phyloP scores from a whole-genome alignment of 2,329 filamentous ascomycete genomes.

The Beauveria brongniartii region DNA sequence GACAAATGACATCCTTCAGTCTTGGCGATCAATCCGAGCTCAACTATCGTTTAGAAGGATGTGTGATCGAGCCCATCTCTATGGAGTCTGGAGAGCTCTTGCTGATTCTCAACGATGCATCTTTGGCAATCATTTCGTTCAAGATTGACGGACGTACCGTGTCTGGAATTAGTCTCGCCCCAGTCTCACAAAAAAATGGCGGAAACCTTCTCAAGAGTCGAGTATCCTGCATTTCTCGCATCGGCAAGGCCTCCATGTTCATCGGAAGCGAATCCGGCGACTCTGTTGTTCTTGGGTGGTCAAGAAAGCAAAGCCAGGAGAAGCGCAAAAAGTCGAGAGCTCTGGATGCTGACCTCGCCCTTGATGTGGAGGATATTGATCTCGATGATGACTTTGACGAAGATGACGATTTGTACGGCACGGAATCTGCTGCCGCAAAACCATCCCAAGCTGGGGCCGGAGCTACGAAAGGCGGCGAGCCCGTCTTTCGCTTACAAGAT shows the following conservation, averaged over 20 bases:
- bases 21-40: conserved; percentile 81
- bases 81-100: conserved; percentile 74
- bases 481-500: conserved; percentile 72
- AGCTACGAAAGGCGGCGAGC: conserved; percentile 48
- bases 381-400: conserved; percentile 52
- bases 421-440: conserved; percentile 56
- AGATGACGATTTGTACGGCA: conserved; percentile 52
- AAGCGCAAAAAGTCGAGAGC: conserved; percentile 57
- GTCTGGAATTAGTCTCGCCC: conserved; percentile 69
- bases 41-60: conserved; percentile 71
- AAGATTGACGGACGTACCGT: conserved; percentile 85
- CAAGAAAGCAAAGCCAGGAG: conserved; percentile 53
- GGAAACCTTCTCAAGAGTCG: conserved; percentile 52
- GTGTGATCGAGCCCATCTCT: conserved; percentile 67
- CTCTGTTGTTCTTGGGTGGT: conserved; percentile 75
- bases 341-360: conserved; percentile 43
- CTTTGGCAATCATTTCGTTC: conserved; percentile 69
- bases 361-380: conserved; percentile 44
- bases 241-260: conserved; percentile 67
- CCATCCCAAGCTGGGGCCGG: conserved; percentile 32
- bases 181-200: conserved; percentile 54
- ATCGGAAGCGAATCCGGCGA: conserved; percentile 79
- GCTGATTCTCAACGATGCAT: conserved; percentile 70
- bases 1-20: conserved; percentile 71
- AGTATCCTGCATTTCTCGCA: conserved; percentile 60